Evolutionary conservation across 1,139 yeast species (phyloP), one percentile per base, ranked within the genome.

Genomic region (Hansenula lynferdii): DNA sequence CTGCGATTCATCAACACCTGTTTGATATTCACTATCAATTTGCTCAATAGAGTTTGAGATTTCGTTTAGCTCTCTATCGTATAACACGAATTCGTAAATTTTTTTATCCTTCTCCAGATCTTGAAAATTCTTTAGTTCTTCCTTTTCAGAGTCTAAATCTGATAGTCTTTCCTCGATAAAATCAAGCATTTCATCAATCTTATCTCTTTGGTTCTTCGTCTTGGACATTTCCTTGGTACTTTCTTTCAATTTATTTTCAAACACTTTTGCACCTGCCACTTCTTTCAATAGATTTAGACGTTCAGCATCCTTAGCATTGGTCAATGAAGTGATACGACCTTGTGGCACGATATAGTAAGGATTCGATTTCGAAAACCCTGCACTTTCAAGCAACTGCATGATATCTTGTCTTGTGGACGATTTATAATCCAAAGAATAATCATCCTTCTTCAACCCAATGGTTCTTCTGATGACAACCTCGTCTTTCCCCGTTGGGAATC

Each of bases 301-400:
- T 55, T 90, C 97, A 4, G 75, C 58, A 57, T 89, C 96, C 50
- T 85, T 84, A 1, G 97, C 92, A 56, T 89, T 89, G 0, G 98
- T 92, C 43, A 92, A 69, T 2, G 84, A 72, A 0, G 90, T 80
- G 51, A 89, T 86, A 51, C 86, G 72, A 14, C 99, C 99, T 60
- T 92, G 99, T 1, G 98, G 98, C 4, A 92, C 98, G 51, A 92
- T 90, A 60, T 92, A 92, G 61, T 90, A 92, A 0, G 97, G 97
- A 48, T 89, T 90, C 4, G 90, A 80, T 43, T 86, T 72, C 2
- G 96, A 85, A 55, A 92, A 89, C 0, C 98, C 98, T 0, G 96
- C 96, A 53, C 87, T 81, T 58, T 92, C 97, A 31, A 94, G 68
- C 46, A 87, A 63, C 48, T 85, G 84, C 79, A 82, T 80, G 16